Conservation (phyloP, 2,329 filamentous ascomycete genomes). For the Uncinocarpus reesii region DNA sequence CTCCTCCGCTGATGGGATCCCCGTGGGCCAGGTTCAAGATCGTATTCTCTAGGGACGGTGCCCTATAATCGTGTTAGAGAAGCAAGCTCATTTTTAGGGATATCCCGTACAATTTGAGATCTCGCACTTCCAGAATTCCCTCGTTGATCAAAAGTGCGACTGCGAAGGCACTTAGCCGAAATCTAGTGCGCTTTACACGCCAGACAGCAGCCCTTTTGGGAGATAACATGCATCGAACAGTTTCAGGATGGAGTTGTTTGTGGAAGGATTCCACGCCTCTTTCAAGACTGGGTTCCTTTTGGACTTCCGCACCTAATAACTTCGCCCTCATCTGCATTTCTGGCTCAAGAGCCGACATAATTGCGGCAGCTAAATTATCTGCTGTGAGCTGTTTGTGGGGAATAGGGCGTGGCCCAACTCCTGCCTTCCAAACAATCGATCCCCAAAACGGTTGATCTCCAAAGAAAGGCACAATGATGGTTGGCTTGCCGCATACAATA, state of each 20-base stretch:
- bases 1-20: conserved; percentile 70
- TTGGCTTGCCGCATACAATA: conserved; percentile 69
- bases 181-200: conserved; percentile 58
- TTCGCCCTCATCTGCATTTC: conserved; percentile 48
- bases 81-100: not conserved
- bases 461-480: conserved; percentile 77
- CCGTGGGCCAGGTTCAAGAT: conserved; percentile 65
- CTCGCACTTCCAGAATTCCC: conserved; percentile 55
- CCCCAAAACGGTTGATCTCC: conserved; percentile 80
- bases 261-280: conserved; percentile 60
- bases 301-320: conserved; percentile 54
- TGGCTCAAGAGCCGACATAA: conserved; percentile 50
- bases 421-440: conserved; percentile 60
- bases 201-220: conserved; percentile 63
- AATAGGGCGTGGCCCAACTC: conserved; percentile 61
- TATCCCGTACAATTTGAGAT: conserved; percentile 55
- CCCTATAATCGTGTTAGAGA: conserved; percentile 22
- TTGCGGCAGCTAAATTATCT: conserved; percentile 55
- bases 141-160: conserved; percentile 58
- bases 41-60: conserved; percentile 56
- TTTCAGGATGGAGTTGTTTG: conserved; percentile 55
- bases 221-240: conserved; percentile 58
- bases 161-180: conserved; percentile 61
- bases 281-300: conserved; percentile 54
- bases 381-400: conserved; percentile 58